Conservation (phyloP, 306 rosid genomes). For the Boehmeria nivea region DNA sequence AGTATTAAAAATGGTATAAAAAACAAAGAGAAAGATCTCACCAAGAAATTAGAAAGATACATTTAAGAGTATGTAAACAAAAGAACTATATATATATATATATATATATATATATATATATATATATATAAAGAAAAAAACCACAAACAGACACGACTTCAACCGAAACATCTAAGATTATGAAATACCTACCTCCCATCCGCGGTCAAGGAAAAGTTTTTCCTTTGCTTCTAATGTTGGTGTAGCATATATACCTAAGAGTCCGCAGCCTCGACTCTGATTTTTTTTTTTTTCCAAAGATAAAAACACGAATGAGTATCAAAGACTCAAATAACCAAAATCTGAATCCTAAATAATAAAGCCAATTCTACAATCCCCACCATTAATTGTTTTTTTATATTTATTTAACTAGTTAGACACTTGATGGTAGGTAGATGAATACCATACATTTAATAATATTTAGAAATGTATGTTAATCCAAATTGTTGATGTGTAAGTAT, state of each 20-base stretch:
- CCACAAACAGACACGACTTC: no score
- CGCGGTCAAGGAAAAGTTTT: constrained; percentile 70
- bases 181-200: constrained; percentile 68
- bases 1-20: neutral
- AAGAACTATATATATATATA: no score
- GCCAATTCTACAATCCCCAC: neutral
- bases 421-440: no score
- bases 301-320: neutral
- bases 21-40: neutral
- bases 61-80: neutral
- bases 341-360: neutral
- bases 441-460: no score
- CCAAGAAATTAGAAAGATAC: neutral
- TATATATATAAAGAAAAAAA: no score
- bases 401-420: no score
- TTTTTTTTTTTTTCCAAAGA: neutral
- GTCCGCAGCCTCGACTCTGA: constrained; percentile 83
- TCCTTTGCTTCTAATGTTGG: constrained; percentile 76
- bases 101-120: no score
- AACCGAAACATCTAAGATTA: neutral
- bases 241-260: constrained; percentile 64
- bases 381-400: no score
- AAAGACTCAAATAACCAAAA: neutral
- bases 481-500: no score
- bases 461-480: no score